Conservation (phyloP, 352 stramenopile genomes). For the Pythium scleroteichum region DNA sequence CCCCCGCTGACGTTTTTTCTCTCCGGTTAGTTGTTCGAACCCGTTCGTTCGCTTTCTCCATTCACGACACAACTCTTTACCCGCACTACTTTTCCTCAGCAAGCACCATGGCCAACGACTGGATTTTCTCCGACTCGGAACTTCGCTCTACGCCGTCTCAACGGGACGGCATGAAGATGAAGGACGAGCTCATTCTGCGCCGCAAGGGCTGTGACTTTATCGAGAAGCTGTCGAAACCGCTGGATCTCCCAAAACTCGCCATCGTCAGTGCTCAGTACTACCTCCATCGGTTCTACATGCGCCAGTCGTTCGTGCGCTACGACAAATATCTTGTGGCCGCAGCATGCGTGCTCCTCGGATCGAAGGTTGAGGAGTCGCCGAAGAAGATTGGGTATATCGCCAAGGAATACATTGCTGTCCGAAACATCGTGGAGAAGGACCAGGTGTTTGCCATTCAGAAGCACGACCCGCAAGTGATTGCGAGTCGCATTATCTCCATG, state of each 20-base stretch:
- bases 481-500: constrained; percentile 81
- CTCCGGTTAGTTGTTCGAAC: constrained; percentile 7
- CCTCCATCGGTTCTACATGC: constrained; percentile 89
- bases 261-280: constrained; percentile 86
- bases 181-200: constrained; percentile 69
- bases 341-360: constrained; percentile 78
- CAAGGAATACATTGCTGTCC: constrained; percentile 69
- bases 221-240: constrained; percentile 78
- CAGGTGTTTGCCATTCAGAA: constrained; percentile 80
- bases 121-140: constrained; percentile 79
- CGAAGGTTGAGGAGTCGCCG: constrained; percentile 82
- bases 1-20: constrained; percentile 14
- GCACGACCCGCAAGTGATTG: constrained; percentile 66
- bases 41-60: constrained; percentile 23
- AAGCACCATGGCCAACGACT: constrained; percentile 54
- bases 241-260: constrained; percentile 81
- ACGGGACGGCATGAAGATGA: constrained; percentile 73
- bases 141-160: constrained; percentile 66
- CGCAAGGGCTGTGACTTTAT: constrained; percentile 84
- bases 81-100: constrained; percentile 6
- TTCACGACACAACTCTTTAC: constrained; percentile 24
- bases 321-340: constrained; percentile 85
- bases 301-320: constrained; percentile 81
- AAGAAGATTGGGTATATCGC: constrained; percentile 81
- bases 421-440: constrained; percentile 72